These are phyloP conservation scores for Biscogniauxia mediterranea DNA, from an alignment of 2,329 filamentous ascomycete genomes.

Conservation along the genomic window DNA sequence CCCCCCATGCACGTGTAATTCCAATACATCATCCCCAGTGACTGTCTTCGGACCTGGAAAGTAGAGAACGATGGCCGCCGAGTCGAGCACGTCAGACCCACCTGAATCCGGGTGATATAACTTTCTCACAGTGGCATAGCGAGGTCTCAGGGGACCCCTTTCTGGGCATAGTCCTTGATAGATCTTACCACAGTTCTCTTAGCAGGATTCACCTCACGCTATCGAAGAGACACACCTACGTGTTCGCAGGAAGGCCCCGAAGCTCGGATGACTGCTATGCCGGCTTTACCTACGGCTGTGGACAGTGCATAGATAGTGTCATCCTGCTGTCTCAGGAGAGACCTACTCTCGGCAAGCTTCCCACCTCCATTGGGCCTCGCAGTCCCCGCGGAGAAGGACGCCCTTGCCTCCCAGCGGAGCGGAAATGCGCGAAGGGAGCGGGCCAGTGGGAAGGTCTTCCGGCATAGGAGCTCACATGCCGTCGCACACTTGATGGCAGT, in stretches of 20 bases:
- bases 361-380: slow-evolving; percentile 7
- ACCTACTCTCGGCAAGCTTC: slow-evolving; percentile 2
- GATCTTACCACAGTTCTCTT: slow-evolving; percentile 37
- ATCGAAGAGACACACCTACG: slow-evolving; percentile 12
- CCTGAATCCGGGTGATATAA: slow-evolving; percentile 55
- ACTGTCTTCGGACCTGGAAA: slow-evolving; percentile 80
- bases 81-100: slow-evolving; percentile 63
- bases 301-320: slow-evolving; percentile 91
- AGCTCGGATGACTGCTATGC: slow-evolving; percentile 85
- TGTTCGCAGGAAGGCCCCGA: slow-evolving; percentile 72
- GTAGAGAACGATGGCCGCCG: slow-evolving; percentile 75
- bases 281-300: slow-evolving; percentile 79
- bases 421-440: not conserved
- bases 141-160: slow-evolving; percentile 44
- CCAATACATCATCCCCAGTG: slow-evolving; percentile 89
- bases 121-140: slow-evolving; percentile 69
- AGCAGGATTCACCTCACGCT: slow-evolving; percentile 15
- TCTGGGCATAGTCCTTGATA: slow-evolving; percentile 51
- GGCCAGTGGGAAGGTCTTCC: slow-evolving; percentile 3
- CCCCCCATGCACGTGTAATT: slow-evolving; percentile 93
- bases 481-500: slow-evolving; percentile 20
- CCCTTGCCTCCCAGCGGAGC: slow-evolving; percentile 1
- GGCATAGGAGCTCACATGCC: slow-evolving; percentile 16
- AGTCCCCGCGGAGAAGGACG: not conserved
- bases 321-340: slow-evolving; percentile 23